These are phyloP conservation scores for Aspergillus fischeri DNA, from an alignment of 2,329 filamentous ascomycete species.

Conservation along the genomic window DNA sequence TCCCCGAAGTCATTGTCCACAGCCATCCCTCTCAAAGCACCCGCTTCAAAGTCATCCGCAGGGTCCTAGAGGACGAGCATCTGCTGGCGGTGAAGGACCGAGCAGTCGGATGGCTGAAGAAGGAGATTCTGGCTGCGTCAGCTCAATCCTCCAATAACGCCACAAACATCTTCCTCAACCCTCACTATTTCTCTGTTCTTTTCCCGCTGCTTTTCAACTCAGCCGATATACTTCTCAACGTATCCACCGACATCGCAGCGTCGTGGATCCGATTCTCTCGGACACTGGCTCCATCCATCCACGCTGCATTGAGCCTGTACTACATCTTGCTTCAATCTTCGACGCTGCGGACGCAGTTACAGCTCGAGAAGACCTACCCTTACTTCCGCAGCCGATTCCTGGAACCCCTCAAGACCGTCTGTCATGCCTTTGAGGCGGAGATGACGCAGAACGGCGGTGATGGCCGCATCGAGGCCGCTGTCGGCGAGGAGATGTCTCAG, in stretches of 20 bases:
- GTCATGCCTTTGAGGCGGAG: slow-evolving; percentile 30
- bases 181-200: slow-evolving; percentile 38
- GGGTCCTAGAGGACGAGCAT: slow-evolving; percentile 52
- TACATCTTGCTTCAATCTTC: slow-evolving; percentile 52
- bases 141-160: slow-evolving; percentile 10
- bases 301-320: slow-evolving; percentile 56
- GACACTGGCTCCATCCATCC: slow-evolving; percentile 45
- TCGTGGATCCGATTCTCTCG: slow-evolving; percentile 50
- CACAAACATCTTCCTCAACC: slow-evolving; percentile 30
- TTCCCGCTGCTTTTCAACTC: slow-evolving; percentile 52
- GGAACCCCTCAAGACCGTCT: slow-evolving; percentile 28
- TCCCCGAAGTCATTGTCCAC: slow-evolving; percentile 41
- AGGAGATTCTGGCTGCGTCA: slow-evolving; percentile 52
- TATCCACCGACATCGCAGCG: slow-evolving; percentile 33
- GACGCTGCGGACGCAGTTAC: slow-evolving; percentile 44
- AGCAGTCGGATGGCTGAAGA: slow-evolving; percentile 58
- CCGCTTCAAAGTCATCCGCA: slow-evolving; percentile 52
- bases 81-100: slow-evolving; percentile 54
- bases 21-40: slow-evolving; percentile 51
- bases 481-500: slow-evolving; percentile 33
- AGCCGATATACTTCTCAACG: slow-evolving; percentile 37
- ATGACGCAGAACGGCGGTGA: slow-evolving; percentile 32
- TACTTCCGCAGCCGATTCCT: slow-evolving; percentile 33
- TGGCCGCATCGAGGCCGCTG: slow-evolving; percentile 30
- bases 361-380: slow-evolving; percentile 37